Base-by-base conservation (phyloP, 2,329 filamentous ascomycete species). In the Pestalotiopsis sp. region DNA sequence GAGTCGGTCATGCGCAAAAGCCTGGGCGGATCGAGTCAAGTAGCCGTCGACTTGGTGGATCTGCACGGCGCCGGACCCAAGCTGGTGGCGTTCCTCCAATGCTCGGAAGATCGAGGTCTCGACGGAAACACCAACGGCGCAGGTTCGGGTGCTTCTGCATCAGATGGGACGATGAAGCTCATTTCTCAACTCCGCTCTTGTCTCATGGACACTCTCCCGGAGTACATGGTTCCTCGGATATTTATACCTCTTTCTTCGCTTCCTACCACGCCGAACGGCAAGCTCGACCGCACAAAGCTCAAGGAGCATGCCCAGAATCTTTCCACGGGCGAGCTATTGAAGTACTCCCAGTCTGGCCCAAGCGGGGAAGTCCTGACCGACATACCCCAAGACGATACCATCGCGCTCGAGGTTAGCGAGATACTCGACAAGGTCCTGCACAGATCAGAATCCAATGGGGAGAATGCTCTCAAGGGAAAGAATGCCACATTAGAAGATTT, bases 351-450 rank as follows among this genome's bases (percentile, higher is more conserved):
- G 9, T 61, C 58, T 61, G 30, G 58, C n/a, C n/a, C 58, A 13
- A 40, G 58, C 30, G 35, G 40, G 35, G 30, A 61, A 13, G 30
- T 61, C 58, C 58, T 61, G 58, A 22, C 58, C 17, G 58, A 61
- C 3, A 61, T 61, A 61, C 58, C 58, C 58, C 58, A 61, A 22
- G 58, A 61, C 20, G 58, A 61, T 61, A n/a, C 58, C 6, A 17
- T 61, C 26, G 58, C 58, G 58, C 58, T 61, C 58, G 58, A 61
- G 58, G 13, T 61, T n/a, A 61, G 58, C n/a, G 58, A 61, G 58
- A 61, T 61, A 61, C 26, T 61, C 20, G 58, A 38, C 30, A 61
- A 61, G 14, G 58, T 61, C 35, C 58, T 61, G 26, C 26, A 20
- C 5, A 61, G 58, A 20, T 11, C 58, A 22, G 58, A 61, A n/a